Evolutionary conservation across 352 stramenopile species (phyloP), one percentile per base, ranked within the genome.

Genomic region (Thraustochytrium striatum): DNA sequence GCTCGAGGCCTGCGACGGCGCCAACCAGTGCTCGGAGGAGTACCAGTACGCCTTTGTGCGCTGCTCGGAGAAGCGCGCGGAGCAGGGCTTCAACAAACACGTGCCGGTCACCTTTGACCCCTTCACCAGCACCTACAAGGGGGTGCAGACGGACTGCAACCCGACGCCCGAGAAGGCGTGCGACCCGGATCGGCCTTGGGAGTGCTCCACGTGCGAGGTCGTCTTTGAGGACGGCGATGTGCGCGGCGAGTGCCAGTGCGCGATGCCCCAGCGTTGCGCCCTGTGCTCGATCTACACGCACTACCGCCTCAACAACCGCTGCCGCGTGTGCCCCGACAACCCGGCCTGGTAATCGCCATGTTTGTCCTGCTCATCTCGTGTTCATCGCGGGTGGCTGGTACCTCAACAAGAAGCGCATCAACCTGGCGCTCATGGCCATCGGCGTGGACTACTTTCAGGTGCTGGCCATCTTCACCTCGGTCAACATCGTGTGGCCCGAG

Each of bases 391-490:
- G 33, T 36, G 82, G 59, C 9, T 85, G 81, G 47, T 61, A 73
- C 25, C 57, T 86, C 41, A 81, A 84, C 32, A 78, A 69, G 53
- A 61, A 79, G 16, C 61, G 72, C 32, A 38, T 86, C 43, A 83
- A 84, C 69, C 38, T 86, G 19, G 79, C 79, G 0, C 78, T 93
- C 8, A 53, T 94, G 2, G 89, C 87, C 0, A 92, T 94, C 55
- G 89, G 87, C 28, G 86, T 93, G 33, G 89, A 94, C 79, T 94
- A 92, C 86, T 88, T 93, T 47, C 89, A 94, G 83, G 91, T 92
- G 25, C 81, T 94, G 0, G 88, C 88, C 8, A 89, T 94, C 55
- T 93, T 94, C 57, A 88, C 87, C 5, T 87, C 87, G 57, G 85
- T 89, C 3, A 85, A 86, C 2, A 86, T 93, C 59, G 72, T 85